Percentiles rank a stretch among this genome's conserved stretches.
phyloP scores from a whole-genome alignment of 192 early-diverging fungal species.

The Coemansia reversa region DNA sequence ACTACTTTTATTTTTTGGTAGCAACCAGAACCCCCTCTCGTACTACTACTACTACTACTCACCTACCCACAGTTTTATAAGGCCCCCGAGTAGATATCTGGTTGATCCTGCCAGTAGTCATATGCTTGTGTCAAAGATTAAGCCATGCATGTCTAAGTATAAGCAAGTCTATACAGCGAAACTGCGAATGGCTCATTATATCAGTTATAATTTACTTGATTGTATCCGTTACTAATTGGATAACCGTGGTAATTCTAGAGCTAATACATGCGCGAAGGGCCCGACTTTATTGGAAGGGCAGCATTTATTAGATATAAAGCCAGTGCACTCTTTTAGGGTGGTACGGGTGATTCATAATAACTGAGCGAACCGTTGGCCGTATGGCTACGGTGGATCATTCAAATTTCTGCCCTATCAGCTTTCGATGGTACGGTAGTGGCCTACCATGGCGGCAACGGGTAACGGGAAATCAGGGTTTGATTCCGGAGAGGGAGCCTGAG shows the following conservation, averaged over 20 bases:
- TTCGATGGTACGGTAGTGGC: slow-evolving; percentile 78
- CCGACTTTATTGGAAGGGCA: slow-evolving; percentile 66
- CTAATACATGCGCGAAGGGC: slow-evolving; percentile 70
- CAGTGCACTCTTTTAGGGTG: slow-evolving; percentile 39
- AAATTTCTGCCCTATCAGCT: slow-evolving; percentile 86
- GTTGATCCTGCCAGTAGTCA: slow-evolving; percentile 80
- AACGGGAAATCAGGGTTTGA: slow-evolving; percentile 69
- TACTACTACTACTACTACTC: too few relatives aligned
- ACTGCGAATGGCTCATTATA: slow-evolving; percentile 84
- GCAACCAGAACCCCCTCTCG: too few relatives aligned
- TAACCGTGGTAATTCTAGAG: slow-evolving; percentile 81
- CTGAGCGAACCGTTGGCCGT: slow-evolving; percentile 73
- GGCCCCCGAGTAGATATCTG: slow-evolving; percentile 54
- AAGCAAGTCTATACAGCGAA: slow-evolving; percentile 68
- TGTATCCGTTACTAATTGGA: slow-evolving; percentile 69
- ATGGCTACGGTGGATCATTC: slow-evolving; percentile 74
- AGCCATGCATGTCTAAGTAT: slow-evolving; percentile 76
- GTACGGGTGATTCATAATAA: slow-evolving; percentile 70
- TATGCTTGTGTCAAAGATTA: slow-evolving; percentile 78
- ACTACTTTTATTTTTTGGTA: too few relatives aligned
- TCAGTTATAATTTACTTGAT: slow-evolving; percentile 87
- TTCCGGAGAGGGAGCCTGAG: slow-evolving; percentile 61
- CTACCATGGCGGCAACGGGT: slow-evolving; percentile 77
- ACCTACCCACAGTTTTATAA: too few relatives aligned
- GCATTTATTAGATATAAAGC: slow-evolving; percentile 76